Evolutionary conservation across 1,139 yeast genomes (phyloP).

Genomic region (Kodamaea sp.): DNA sequence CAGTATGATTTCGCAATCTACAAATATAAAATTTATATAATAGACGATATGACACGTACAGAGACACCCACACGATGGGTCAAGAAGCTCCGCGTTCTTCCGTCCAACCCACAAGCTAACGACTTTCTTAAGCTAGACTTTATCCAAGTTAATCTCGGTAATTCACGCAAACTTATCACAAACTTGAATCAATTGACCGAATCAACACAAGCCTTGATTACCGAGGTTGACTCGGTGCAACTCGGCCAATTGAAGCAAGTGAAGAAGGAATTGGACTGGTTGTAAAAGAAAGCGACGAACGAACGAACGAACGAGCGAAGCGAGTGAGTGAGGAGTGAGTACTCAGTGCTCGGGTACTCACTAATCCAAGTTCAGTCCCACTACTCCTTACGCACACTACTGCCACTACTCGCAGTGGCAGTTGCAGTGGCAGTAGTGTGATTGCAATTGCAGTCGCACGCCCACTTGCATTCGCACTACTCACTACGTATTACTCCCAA

Average conservation of each 20-base stretch:
- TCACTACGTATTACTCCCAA: no score
- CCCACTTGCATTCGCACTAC: no score
- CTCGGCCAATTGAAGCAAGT: constrained; percentile 20
- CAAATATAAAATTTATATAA: neutral
- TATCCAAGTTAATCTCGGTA: constrained; percentile 43
- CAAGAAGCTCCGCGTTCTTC: constrained; percentile 34
- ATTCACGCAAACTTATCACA: constrained; percentile 37
- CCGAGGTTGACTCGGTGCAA: constrained; percentile 12
- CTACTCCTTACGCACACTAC: no score
- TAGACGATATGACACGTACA: neutral
- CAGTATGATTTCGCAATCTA: neutral
- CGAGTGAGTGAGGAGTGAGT: no score
- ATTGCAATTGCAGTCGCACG: no score
- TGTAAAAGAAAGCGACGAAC: no score
- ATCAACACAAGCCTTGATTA: constrained; percentile 19
- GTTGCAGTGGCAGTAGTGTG: no score
- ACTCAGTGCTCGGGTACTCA: no score
- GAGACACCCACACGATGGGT: constrained; percentile 23
- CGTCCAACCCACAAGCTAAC: constrained; percentile 35
- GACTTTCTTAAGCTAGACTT: constrained; percentile 43
- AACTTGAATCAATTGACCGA: constrained; percentile 27
- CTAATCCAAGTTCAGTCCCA: no score
- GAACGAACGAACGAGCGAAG: no score
- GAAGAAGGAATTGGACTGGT: constrained; percentile 29
- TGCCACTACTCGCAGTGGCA: no score